These are phyloP conservation scores for Oidiodendron maius DNA, from an alignment of 495 filamentous ascomycete species.

Conservation along the genomic window DNA sequence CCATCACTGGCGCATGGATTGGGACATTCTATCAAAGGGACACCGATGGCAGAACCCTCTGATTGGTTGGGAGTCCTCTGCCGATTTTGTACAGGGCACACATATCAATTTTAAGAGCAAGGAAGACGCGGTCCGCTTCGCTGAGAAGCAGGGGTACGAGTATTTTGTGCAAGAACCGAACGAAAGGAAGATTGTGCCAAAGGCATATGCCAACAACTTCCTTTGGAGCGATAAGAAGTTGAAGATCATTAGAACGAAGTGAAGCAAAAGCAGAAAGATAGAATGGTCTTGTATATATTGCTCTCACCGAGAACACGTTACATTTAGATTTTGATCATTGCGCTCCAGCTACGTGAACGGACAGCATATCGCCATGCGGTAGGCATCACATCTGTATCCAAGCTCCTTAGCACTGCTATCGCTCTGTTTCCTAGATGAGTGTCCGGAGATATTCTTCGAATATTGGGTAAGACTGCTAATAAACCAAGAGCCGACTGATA, in stretches of 20 bases:
- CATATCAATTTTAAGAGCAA: slow-evolving; percentile 84
- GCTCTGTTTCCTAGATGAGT: too few relatives aligned
- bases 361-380: too few relatives aligned
- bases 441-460: too few relatives aligned
- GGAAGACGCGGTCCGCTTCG: slow-evolving; percentile 92
- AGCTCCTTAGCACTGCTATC: too few relatives aligned
- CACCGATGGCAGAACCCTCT: slow-evolving; percentile 97
- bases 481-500: too few relatives aligned
- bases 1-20: slow-evolving; percentile 95
- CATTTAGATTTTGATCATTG: neutral
- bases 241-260: slow-evolving; percentile 93
- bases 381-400: too few relatives aligned
- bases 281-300: slow-evolving; percentile 21
- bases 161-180: slow-evolving; percentile 99
- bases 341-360: too few relatives aligned
- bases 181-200: slow-evolving; percentile 73
- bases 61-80: slow-evolving; percentile 98
- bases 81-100: slow-evolving; percentile 87
- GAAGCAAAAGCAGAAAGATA: neutral
- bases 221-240: slow-evolving; percentile 75
- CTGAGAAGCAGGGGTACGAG: slow-evolving; percentile 98
- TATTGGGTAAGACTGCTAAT: too few relatives aligned
- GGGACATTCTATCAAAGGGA: slow-evolving; percentile 80
- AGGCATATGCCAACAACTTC: slow-evolving; percentile 97
- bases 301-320: neutral